Conservation (phyloP, 2,329 filamentous ascomycete species). For the Colletotrichum sp. region DNA sequence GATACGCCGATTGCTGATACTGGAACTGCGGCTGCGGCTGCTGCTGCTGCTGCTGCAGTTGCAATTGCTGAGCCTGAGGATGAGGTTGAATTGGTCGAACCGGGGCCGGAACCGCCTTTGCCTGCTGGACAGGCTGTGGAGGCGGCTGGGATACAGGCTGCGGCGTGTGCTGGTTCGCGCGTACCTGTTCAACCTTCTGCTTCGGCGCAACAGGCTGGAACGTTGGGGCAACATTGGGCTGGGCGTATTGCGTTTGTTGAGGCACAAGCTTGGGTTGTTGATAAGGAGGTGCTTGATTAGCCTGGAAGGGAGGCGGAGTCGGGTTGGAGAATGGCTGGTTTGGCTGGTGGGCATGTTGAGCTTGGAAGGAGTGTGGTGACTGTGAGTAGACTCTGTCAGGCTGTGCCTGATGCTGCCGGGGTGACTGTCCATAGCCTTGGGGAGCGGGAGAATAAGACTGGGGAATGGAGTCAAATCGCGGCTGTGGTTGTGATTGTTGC, state of each 20-base stretch:
- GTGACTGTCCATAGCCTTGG: constrained; percentile 32
- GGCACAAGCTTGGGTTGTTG: constrained; percentile 20
- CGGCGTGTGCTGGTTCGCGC: background rate
- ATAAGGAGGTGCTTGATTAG: constrained; percentile 7
- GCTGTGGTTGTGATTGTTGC: constrained; percentile 25
- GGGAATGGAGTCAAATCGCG: constrained; percentile 23
- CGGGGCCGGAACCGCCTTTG: background rate
- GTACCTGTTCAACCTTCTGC: constrained; percentile 1
- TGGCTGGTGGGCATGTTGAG: constrained; percentile 9
- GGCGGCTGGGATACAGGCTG: constrained; percentile 19
- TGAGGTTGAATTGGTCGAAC: constrained; percentile 2
- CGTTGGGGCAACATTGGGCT: background rate
- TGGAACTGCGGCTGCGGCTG: background rate
- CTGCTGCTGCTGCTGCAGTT: background rate
- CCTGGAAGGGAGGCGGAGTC: constrained; percentile 11
- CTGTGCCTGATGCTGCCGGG: constrained; percentile 22
- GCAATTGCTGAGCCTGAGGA: background rate
- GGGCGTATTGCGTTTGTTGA: constrained; percentile 16
- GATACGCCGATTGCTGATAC: background rate
- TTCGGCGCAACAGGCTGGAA: constrained; percentile 14
- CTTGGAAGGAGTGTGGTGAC: constrained; percentile 19
- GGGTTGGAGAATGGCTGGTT: constrained; percentile 13
- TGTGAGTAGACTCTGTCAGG: constrained; percentile 18
- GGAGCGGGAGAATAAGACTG: constrained; percentile 14
- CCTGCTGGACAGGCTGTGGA: constrained; percentile 22